These are phyloP conservation scores for Extremus antarcticus DNA, from an alignment of 495 filamentous ascomycete genomes.

Conservation along the genomic window DNA sequence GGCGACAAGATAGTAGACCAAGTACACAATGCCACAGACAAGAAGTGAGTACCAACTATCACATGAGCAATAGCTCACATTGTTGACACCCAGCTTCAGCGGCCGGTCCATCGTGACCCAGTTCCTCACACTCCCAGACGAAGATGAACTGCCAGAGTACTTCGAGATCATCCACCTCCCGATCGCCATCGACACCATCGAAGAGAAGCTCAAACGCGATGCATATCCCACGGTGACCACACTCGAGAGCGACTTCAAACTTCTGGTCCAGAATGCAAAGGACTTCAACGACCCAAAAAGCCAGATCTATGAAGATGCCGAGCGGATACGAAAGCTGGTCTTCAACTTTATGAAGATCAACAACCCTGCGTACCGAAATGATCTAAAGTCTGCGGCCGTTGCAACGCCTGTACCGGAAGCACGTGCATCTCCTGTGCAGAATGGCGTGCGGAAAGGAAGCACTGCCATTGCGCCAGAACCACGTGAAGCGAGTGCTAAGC, in stretches of 20 bases:
- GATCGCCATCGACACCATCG: conserved; percentile 63
- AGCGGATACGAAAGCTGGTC: conserved; percentile 61
- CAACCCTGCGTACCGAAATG: conserved; percentile 57
- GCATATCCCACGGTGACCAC: conserved; percentile 52
- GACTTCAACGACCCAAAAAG: conserved; percentile 56
- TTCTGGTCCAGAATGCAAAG: conserved; percentile 67
- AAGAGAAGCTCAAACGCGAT: conserved; percentile 52
- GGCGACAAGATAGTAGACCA: conserved; percentile 56
- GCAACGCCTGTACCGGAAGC: conserved; percentile 50
- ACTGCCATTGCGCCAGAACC: conserved; percentile 1
- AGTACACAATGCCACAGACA: conserved; percentile 57
- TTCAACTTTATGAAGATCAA: conserved; percentile 65
- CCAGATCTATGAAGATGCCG: conserved; percentile 59
- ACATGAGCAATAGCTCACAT: background rate
- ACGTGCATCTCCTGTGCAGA: background rate
- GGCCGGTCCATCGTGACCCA: conserved; percentile 57
- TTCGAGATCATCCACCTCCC: conserved; percentile 61
- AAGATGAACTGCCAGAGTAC: conserved; percentile 56
- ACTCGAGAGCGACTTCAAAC: conserved; percentile 65
- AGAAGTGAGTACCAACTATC: conserved; percentile 53
- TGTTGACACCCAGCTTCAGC: conserved; percentile 27
- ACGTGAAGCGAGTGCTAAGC: background rate
- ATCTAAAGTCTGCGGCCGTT: conserved; percentile 46
- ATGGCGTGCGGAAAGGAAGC: conserved; percentile 9
- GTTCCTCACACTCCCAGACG: conserved; percentile 57